phyloP scores from a whole-genome alignment of 2,329 filamentous ascomycete species.

The Apiospora malaysiana region DNA sequence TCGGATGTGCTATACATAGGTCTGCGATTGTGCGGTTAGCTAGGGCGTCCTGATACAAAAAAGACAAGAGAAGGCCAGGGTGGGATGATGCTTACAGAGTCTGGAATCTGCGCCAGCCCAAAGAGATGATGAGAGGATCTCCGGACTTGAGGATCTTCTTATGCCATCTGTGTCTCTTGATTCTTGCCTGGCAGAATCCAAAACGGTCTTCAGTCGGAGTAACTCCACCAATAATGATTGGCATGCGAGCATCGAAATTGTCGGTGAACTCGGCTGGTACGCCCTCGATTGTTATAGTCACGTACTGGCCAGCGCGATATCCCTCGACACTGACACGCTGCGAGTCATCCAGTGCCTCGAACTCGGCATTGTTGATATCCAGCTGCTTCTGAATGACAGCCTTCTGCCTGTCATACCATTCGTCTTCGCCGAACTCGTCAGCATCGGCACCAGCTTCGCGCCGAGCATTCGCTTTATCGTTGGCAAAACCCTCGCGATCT shows the following conservation, averaged over 20 bases:
- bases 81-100: constrained; percentile 53
- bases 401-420: constrained; percentile 99
- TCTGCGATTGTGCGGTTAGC: background rate
- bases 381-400: constrained; percentile 93
- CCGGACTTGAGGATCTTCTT: constrained; percentile 99
- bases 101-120: constrained; percentile 96
- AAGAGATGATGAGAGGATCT: constrained; percentile 94
- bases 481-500: constrained; percentile 93
- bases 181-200: constrained; percentile 92
- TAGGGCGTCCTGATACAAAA: background rate
- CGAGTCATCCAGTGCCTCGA: constrained; percentile 82
- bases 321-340: constrained; percentile 88
- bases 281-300: constrained; percentile 84
- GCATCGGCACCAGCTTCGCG: constrained; percentile 67
- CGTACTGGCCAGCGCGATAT: constrained; percentile 90
- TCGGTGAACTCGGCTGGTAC: constrained; percentile 90
- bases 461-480: constrained; percentile 81
- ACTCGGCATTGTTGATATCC: constrained; percentile 95
- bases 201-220: constrained; percentile 94
- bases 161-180: constrained; percentile 98
- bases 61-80: too few relatives aligned
- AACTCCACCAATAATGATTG: constrained; percentile 89
- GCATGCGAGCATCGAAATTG: constrained; percentile 81
- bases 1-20: constrained; percentile 96
- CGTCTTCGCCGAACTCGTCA: constrained; percentile 92